These are phyloP conservation scores for Arabis alpina DNA, from an alignment of 345 rosid species.

Conservation along the genomic window DNA sequence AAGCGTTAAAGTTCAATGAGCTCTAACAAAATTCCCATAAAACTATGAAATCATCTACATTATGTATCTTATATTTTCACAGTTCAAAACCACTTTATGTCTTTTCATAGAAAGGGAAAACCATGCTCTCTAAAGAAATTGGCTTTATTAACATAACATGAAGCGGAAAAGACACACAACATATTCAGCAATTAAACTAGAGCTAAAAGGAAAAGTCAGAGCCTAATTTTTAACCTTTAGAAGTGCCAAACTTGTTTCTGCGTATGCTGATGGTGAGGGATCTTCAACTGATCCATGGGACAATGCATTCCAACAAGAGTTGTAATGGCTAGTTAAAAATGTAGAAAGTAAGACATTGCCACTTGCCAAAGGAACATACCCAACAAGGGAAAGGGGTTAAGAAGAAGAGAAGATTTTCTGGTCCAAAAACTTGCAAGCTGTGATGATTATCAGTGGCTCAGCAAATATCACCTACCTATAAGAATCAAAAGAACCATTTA, in stretches of 20 bases:
- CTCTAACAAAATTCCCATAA: slow-evolving; percentile 2
- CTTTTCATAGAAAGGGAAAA: slow-evolving; percentile 2
- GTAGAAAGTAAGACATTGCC: no score
- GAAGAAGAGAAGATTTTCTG: no score
- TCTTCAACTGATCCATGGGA: slow-evolving; percentile 80
- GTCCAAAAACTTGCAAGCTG: no score
- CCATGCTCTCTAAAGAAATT: not conserved
- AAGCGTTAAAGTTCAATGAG: slow-evolving; percentile 14
- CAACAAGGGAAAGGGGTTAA: no score
- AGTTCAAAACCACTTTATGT: slow-evolving; percentile 19
- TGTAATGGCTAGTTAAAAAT: no score
- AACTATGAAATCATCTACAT: slow-evolving; percentile 4
- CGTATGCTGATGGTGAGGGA: slow-evolving; percentile 80
- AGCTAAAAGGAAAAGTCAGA: slow-evolving; percentile 17
- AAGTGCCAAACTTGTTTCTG: slow-evolving; percentile 68
- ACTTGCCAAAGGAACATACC: no score
- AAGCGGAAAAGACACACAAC: slow-evolving; percentile 29
- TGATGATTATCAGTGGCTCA: no score
- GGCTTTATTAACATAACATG: slow-evolving; percentile 7
- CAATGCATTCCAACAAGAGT: no score
- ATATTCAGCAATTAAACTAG: not conserved
- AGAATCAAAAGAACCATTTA: no score
- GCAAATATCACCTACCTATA: no score
- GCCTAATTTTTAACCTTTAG: slow-evolving; percentile 59
- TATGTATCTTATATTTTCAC: slow-evolving; percentile 2